phyloP scores from a whole-genome alignment of 306 rosid species.

The Dicorynia guianensis region DNA sequence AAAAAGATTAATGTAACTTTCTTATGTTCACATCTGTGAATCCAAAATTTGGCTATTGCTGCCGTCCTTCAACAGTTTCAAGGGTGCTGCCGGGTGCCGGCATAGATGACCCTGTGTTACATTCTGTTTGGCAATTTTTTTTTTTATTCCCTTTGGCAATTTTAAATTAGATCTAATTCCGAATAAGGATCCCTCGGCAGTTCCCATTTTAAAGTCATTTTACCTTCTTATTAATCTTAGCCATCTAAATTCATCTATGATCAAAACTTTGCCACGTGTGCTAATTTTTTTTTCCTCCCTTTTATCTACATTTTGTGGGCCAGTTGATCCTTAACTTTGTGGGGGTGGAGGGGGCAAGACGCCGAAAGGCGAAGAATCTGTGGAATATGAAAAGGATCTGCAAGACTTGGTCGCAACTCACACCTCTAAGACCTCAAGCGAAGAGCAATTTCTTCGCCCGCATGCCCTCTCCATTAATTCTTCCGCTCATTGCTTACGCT shows the following conservation, averaged over 20 bases:
- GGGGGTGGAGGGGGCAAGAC: no score
- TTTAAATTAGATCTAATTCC: not conserved
- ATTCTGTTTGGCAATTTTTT: not conserved
- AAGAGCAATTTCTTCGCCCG: slow-evolving; percentile 80
- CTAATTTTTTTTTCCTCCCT: no score
- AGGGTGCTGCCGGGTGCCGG: not conserved
- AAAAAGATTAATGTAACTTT: no score
- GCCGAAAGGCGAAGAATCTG: no score
- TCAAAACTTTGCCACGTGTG: no score
- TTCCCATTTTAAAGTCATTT: no score
- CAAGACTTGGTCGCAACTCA: slow-evolving; percentile 67
- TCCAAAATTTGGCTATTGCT: not conserved
- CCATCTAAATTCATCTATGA: no score
- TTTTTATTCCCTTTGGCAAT: not conserved
- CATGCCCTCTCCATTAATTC: slow-evolving; percentile 68
- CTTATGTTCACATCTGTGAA: not conserved
- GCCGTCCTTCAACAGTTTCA: not conserved
- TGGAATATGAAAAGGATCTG: slow-evolving; percentile 79
- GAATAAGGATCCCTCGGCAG: no score
- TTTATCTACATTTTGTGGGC: no score
- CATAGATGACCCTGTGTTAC: not conserved
- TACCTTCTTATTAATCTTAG: no score
- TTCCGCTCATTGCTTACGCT: slow-evolving; percentile 66
- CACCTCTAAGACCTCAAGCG: slow-evolving; percentile 53
- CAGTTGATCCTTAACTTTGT: no score